Conservation (phyloP, 768 basidiomycete species). For the Serendipita vermifera region DNA sequence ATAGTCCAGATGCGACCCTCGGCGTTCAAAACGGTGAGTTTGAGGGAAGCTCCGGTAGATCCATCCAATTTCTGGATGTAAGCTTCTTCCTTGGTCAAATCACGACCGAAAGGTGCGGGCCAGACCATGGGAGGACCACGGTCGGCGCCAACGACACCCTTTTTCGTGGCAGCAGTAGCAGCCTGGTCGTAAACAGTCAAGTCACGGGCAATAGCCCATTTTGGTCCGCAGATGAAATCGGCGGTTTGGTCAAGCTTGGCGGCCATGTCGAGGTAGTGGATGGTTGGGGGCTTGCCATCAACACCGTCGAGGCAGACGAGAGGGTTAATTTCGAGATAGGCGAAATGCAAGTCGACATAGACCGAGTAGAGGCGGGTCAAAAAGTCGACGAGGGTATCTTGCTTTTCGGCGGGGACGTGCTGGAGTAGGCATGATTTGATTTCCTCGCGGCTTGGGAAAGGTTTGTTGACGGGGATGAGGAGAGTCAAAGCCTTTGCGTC, state of each 20-base stretch:
- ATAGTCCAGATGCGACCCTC: conserved; percentile 98
- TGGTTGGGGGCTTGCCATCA: conserved; percentile 53
- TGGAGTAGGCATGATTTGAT: conserved; percentile 66
- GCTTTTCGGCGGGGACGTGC: conserved; percentile 70
- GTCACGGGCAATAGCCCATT: conserved; percentile 97
- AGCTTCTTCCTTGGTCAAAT: conserved; percentile 96
- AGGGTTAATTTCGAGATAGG: conserved; percentile 99
- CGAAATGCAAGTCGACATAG: conserved; percentile 98
- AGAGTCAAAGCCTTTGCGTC: conserved; percentile 93
- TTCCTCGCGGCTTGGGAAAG: conserved; percentile 70
- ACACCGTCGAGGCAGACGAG: conserved; percentile 83
- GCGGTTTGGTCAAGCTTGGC: conserved; percentile 99
- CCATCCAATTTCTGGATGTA: conserved; percentile 98
- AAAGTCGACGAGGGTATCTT: conserved; percentile 90
- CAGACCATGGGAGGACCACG: conserved; percentile 96
- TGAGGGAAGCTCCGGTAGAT: conserved; percentile 94
- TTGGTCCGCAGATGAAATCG: conserved; percentile 93
- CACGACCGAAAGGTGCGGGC: conserved; percentile 93
- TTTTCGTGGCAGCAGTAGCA: conserved; percentile 31
- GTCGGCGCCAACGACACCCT: conserved; percentile 55
- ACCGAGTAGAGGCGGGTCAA: conserved; percentile 89
- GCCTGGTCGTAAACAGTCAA: conserved; percentile 54
- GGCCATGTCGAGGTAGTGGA: conserved; percentile 98
- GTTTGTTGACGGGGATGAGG: conserved; percentile 56
- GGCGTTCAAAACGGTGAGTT: conserved; percentile 90